Evolutionary conservation across 2,329 filamentous ascomycete species (phyloP), one percentile per base, ranked within the genome.

Genomic region (Colletotrichum sansevieriae): DNA sequence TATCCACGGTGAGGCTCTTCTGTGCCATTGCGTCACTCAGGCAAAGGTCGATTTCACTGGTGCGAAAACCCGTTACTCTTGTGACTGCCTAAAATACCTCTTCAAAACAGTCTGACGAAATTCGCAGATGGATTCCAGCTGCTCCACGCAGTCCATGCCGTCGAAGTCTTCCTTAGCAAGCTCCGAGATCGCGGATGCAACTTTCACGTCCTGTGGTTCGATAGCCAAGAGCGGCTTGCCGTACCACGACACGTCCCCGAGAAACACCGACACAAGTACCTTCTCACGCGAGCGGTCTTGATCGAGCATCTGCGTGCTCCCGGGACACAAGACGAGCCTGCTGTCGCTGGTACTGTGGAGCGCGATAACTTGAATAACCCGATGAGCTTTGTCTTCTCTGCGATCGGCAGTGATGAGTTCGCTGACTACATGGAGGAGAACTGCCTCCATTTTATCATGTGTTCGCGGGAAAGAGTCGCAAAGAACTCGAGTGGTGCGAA

Each of bases 171-270:
- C 71, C 82, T 94, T 1, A 77, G 81, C 47, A 84, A 87, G 63
- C 83, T 94, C 15, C 80, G 83, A 47, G 83, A 85, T 63, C 83
- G 91, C 57, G 89, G 90, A 61, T 93, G 91, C 76, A 88, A 89
- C 65, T 94, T 94, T 73, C 86, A 93, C 70, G 77, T 94, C 70
- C 80, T 89, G 15, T 95, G 93, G 80, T 92, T 94, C 74, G 82
- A 88, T 29, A 79, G 81, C 63, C 82, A 90, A 63, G 78, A 84
- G 71, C 75, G 81, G 5, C 79, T 90, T 11, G 91, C 88, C 73
- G 77, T 90, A 13, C 88, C 90, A 4, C 73, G 76, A 7, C 74
- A 29, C 71, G 80, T 70, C 71, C 75, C 71, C 69, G 51, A 71
- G 2, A 64, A 71, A 4, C 63, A 74, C 3, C 64, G 54, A 4